phyloP scores from a whole-genome alignment of 805 yeast species.

The Phaffomyces thermotolerans region DNA sequence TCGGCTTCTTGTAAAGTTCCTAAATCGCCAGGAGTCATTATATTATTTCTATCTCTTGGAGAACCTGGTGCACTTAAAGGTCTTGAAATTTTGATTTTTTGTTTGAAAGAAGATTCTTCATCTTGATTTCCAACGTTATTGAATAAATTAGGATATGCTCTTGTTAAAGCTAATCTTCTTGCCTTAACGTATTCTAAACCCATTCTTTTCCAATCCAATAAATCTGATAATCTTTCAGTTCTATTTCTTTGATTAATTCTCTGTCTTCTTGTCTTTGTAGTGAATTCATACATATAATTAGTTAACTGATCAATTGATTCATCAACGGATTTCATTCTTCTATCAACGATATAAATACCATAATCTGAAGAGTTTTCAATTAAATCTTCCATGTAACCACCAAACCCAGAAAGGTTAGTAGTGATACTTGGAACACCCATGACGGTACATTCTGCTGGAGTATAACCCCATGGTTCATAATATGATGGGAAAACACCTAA shows the following conservation, averaged over 20 bases:
- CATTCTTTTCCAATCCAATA: conserved; percentile 97
- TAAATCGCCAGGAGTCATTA: conserved; percentile 96
- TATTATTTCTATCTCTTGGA: conserved; percentile 66
- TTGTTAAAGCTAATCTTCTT: conserved; percentile 79
- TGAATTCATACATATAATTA: conserved; percentile 83
- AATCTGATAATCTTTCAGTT: conserved; percentile 87
- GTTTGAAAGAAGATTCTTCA: conserved; percentile 28
- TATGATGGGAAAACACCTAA: conserved; percentile 97
- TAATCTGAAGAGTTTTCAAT: conserved; percentile 92
- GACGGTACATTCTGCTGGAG: conserved; percentile 98
- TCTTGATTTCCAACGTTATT: conserved; percentile 23
- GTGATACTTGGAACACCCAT: conserved; percentile 99
- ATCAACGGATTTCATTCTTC: conserved; percentile 86
- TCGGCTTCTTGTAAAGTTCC: conserved; percentile 94
- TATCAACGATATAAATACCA: conserved; percentile 94
- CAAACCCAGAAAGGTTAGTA: conserved; percentile 92
- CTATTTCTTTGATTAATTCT: conserved; percentile 96
- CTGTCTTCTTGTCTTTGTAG: conserved; percentile 87
- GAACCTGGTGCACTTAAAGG: conserved; percentile 98
- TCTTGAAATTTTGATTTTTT: conserved; percentile 66
- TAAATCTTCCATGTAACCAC: conserved; percentile 97
- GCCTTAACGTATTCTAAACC: conserved; percentile 96
- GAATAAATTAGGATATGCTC: conserved; percentile 89
- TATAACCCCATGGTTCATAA: conserved; percentile 99
- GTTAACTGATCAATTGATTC: conserved; percentile 88